Evolutionary conservation across 225 moss, liverwort and hornwort genomes (phyloP).

Genomic region (Takakia lepidozioides): DNA sequence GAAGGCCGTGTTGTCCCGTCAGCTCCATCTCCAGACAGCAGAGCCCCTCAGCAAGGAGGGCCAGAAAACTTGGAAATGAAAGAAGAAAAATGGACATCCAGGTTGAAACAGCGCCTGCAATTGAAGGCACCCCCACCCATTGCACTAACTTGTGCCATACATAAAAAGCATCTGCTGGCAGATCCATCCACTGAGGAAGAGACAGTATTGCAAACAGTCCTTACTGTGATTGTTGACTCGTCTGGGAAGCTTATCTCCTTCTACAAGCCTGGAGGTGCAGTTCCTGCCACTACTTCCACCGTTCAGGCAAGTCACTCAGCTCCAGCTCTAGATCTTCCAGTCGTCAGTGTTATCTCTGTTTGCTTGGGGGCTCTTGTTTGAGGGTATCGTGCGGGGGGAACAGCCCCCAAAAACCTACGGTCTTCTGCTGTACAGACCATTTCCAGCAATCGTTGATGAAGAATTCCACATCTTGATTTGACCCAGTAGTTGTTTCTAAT

Average conservation of each 20-base stretch:
- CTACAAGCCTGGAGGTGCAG: slow-evolving; percentile 85
- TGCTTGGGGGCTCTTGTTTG: no score
- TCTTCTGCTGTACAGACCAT: no score
- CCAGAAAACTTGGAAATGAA: slow-evolving; percentile 25
- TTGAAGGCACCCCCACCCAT: slow-evolving; percentile 66
- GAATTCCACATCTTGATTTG: no score
- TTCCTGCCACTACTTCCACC: slow-evolving; percentile 56
- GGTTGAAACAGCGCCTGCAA: slow-evolving; percentile 52
- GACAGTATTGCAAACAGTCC: slow-evolving; percentile 52
- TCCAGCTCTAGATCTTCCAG: no score
- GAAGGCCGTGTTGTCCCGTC: slow-evolving; percentile 63
- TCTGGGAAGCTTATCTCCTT: slow-evolving; percentile 60
- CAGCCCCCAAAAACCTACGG: no score
- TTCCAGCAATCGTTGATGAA: no score
- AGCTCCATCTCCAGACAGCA: no score
- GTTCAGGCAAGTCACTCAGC: no score
- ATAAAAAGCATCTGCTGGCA: slow-evolving; percentile 62
- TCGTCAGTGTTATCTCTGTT: no score
- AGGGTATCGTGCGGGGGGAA: no score
- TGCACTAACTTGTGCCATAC: slow-evolving; percentile 69
- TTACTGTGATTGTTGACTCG: slow-evolving; percentile 62
- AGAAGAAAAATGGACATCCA: no score
- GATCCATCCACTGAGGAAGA: slow-evolving; percentile 98
- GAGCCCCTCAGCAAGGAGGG: no score
- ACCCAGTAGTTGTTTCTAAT: neutral